phyloP scores from a whole-genome alignment of 495 filamentous ascomycete species.

The Rhizodiscina lignyota region DNA sequence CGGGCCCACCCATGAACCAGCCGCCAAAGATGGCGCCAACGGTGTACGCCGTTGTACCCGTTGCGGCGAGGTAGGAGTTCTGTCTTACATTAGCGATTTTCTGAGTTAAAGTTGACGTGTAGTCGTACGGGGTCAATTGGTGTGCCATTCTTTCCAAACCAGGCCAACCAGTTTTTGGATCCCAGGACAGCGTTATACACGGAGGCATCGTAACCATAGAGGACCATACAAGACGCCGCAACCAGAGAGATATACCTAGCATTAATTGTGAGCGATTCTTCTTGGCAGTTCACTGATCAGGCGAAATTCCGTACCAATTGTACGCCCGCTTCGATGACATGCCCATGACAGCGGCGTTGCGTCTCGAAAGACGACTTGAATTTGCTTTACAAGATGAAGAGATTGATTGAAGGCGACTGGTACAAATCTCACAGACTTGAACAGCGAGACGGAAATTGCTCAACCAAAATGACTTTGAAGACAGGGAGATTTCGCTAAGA shows the following conservation, averaged over 20 bases:
- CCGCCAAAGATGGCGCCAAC: slow-evolving; percentile 46
- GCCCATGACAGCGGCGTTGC: too few relatives aligned
- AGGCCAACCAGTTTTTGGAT: slow-evolving; percentile 39
- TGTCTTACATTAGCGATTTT: slow-evolving; percentile 5
- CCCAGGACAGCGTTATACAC: slow-evolving; percentile 49
- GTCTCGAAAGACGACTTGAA: too few relatives aligned
- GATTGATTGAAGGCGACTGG: too few relatives aligned
- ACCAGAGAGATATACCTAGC: slow-evolving; percentile 48
- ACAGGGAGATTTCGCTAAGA: too few relatives aligned
- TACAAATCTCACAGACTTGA: too few relatives aligned
- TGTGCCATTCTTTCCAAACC: slow-evolving; percentile 32
- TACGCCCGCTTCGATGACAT: too few relatives aligned
- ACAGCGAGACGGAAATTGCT: too few relatives aligned
- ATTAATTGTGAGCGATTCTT: too few relatives aligned
- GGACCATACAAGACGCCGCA: slow-evolving; percentile 48
- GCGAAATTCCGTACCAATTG: too few relatives aligned
- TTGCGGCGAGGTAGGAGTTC: slow-evolving; percentile 30
- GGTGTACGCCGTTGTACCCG: slow-evolving; percentile 45
- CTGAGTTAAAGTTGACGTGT: slow-evolving; percentile 12
- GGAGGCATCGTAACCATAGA: slow-evolving; percentile 51
- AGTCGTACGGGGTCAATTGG: background rate
- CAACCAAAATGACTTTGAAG: too few relatives aligned
- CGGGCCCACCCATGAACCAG: slow-evolving; percentile 40
- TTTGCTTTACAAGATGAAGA: too few relatives aligned
- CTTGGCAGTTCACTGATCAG: too few relatives aligned